Conservation (phyloP, 345 rosid genomes). For the Eucalyptus regnans region DNA sequence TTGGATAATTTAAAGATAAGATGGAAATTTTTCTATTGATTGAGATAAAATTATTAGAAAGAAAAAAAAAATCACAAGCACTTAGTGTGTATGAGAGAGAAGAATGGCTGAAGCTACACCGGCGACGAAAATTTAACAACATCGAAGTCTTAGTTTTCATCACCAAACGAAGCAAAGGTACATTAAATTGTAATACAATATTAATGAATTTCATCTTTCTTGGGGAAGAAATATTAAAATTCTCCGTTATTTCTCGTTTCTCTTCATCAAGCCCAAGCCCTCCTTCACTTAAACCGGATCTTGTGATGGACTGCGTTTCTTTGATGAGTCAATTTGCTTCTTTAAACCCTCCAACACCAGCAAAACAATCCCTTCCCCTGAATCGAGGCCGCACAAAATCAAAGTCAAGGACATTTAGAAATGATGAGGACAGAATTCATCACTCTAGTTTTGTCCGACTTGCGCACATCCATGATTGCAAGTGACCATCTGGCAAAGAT, state of each 20-base stretch:
- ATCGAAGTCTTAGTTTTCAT: neutral
- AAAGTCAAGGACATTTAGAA: neutral
- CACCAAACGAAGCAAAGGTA: neutral
- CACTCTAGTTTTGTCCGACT: neutral
- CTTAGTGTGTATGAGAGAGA: no score
- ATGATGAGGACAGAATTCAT: neutral
- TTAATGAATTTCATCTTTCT: neutral
- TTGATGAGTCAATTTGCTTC: neutral
- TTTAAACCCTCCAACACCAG: neutral
- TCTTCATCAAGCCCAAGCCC: no score
- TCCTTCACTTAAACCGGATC: neutral
- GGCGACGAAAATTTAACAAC: neutral
- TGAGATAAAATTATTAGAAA: no score
- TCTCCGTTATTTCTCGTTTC: neutral
- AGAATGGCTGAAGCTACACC: neutral
- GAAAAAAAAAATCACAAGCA: no score
- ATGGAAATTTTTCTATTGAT: no score
- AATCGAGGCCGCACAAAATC: neutral
- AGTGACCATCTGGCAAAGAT: neutral
- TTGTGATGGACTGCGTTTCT: neutral
- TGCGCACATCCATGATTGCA: neutral
- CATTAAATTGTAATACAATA: neutral
- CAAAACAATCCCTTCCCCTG: fast-evolving
- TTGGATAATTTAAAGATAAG: no score
- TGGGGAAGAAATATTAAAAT: neutral